These are phyloP conservation scores for Selenicereus undatus DNA, from an alignment of 148 eudicot species.

Conservation along the genomic window DNA sequence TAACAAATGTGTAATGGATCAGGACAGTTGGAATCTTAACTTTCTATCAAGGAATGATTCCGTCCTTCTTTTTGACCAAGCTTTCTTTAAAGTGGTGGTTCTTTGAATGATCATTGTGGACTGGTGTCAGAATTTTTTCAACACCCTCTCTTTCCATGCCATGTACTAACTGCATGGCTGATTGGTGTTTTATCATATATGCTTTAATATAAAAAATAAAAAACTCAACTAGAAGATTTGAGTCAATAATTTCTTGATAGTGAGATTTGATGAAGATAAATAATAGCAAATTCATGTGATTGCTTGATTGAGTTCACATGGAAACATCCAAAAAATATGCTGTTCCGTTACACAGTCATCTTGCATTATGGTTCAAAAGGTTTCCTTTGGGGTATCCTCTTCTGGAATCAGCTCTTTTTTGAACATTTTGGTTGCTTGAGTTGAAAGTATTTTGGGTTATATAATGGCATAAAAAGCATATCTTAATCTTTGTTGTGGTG, in stretches of 20 bases:
- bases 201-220: neutral
- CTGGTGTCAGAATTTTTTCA: slow-evolving; percentile 22
- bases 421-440: slow-evolving; percentile 10
- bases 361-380: slow-evolving; percentile 6
- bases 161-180: slow-evolving; percentile 3
- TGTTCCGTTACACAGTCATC: slow-evolving; percentile 25
- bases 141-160: slow-evolving; percentile 22
- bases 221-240: slow-evolving; percentile 22
- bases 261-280: slow-evolving; percentile 26
- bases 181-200: neutral
- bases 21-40: slow-evolving; percentile 31
- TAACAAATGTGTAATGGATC: slow-evolving; percentile 26
- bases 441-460: slow-evolving; percentile 1
- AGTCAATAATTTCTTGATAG: slow-evolving; percentile 25
- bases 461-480: slow-evolving; percentile 16
- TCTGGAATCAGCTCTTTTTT: slow-evolving; percentile 13
- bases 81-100: slow-evolving; percentile 22
- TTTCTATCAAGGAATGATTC: slow-evolving; percentile 35
- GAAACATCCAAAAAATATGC: slow-evolving; percentile 39
- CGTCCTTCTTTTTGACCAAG: slow-evolving; percentile 24
- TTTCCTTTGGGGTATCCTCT: neutral
- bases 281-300: slow-evolving; percentile 35
- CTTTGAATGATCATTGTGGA: slow-evolving; percentile 22
- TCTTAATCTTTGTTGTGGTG: slow-evolving; percentile 18
- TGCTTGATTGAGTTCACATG: slow-evolving; percentile 45